Conservation (phyloP, 805 yeast genomes). For the Pachysolen tannophilus region DNA sequence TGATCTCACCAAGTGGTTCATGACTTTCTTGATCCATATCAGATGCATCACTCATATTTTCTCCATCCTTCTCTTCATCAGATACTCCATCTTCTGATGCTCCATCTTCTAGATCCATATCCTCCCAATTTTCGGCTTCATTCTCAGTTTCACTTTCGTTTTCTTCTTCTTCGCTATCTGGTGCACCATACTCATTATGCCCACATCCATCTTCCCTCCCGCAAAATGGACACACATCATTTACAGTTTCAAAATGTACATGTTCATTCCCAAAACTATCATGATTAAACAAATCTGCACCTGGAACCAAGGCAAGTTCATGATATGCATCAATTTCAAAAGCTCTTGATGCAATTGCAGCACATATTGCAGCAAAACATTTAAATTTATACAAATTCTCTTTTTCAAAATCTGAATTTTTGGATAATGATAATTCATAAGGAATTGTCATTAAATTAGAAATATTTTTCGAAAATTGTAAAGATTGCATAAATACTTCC, state of each 20-base stretch:
- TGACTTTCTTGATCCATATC: slow-evolving; percentile 11
- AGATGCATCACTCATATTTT: slow-evolving; percentile 7
- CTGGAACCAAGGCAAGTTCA: slow-evolving; percentile 75
- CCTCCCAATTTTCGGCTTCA: slow-evolving; percentile 19
- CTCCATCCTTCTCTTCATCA: slow-evolving; percentile 14
- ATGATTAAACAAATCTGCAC: slow-evolving; percentile 88
- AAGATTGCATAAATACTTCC: slow-evolving; percentile 29
- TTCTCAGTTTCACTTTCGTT: slow-evolving; percentile 20
- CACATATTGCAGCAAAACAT: slow-evolving; percentile 48
- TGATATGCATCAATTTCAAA: slow-evolving; percentile 74
- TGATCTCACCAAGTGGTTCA: slow-evolving; percentile 18
- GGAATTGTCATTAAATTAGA: slow-evolving; percentile 27
- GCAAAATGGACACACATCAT: slow-evolving; percentile 26
- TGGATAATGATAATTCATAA: slow-evolving; percentile 20
- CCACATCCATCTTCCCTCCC: slow-evolving; percentile 24
- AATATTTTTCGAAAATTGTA: slow-evolving; percentile 30
- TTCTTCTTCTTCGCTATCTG: slow-evolving; percentile 17
- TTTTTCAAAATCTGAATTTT: slow-evolving; percentile 17
- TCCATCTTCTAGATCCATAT: slow-evolving; percentile 15
- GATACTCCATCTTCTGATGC: slow-evolving; percentile 15
- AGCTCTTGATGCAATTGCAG: slow-evolving; percentile 67
- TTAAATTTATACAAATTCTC: slow-evolving; percentile 23
- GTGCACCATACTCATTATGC: slow-evolving; percentile 20
- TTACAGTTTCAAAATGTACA: slow-evolving; percentile 56
- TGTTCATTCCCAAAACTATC: slow-evolving; percentile 41